These are phyloP conservation scores for Thraustochytrium aureum DNA, from an alignment of 352 stramenopile genomes.

Conservation along the genomic window DNA sequence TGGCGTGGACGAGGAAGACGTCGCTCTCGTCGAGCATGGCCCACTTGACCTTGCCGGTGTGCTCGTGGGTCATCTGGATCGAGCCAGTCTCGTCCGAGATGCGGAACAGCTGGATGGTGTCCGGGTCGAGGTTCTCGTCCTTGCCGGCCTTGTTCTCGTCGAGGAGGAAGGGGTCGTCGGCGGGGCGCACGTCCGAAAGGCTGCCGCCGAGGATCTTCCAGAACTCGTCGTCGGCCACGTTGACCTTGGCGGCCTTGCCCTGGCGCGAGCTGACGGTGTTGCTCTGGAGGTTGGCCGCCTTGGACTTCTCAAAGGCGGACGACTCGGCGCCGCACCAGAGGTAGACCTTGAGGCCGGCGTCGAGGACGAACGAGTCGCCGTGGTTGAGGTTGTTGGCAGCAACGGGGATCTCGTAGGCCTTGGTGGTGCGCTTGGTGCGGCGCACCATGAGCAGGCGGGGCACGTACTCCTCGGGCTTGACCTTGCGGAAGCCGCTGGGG, in stretches of 20 bases:
- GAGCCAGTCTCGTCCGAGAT: constrained; percentile 64
- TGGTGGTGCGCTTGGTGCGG: constrained; percentile 75
- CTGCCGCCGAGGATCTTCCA: constrained; percentile 78
- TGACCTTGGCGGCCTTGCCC: constrained; percentile 61
- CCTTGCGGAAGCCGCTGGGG: constrained; percentile 79
- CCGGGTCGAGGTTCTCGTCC: constrained; percentile 64
- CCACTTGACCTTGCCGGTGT: constrained; percentile 80
- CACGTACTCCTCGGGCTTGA: constrained; percentile 77
- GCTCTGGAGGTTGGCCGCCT: constrained; percentile 61
- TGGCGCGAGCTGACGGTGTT: constrained; percentile 67
- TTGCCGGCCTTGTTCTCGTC: constrained; percentile 66
- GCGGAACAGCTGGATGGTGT: constrained; percentile 49
- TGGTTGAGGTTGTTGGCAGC: constrained; percentile 78
- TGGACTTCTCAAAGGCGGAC: constrained; percentile 66
- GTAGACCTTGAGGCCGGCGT: constrained; percentile 70
- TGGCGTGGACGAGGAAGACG: constrained; percentile 85
- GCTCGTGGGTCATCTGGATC: constrained; percentile 75
- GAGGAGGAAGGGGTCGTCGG: constrained; percentile 24
- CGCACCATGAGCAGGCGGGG: constrained; percentile 85
- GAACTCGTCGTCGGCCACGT: constrained; percentile 70
- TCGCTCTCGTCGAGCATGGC: constrained; percentile 84
- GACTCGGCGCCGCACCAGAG: constrained; percentile 72
- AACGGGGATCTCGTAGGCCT: constrained; percentile 71
- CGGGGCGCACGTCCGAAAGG: constrained; percentile 64
- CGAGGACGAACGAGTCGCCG: constrained; percentile 76